These are phyloP conservation scores for Trametes sp. DNA, from an alignment of 1,284 basidiomycete species.

Conservation along the genomic window DNA sequence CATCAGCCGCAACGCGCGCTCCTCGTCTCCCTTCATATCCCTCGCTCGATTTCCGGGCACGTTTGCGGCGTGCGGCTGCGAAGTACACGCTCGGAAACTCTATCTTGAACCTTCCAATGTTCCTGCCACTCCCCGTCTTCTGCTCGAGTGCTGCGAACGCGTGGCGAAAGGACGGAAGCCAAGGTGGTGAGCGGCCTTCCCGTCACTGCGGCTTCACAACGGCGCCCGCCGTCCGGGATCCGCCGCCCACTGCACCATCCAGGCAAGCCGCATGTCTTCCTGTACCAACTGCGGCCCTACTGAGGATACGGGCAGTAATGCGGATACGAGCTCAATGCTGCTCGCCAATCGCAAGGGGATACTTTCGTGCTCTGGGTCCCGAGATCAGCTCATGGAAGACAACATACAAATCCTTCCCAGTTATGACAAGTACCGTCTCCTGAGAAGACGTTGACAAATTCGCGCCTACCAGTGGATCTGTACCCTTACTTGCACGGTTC, in stretches of 20 bases:
- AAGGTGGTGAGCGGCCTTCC: constrained; percentile 10
- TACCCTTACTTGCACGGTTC: too few relatives aligned
- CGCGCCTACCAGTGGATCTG: too few relatives aligned
- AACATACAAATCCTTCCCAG: not conserved
- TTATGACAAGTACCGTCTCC: not conserved
- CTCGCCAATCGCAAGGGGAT: not conserved
- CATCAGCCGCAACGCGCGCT: constrained; percentile 24
- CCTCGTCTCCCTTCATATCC: constrained; percentile 29
- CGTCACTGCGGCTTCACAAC: constrained; percentile 13
- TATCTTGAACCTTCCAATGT: constrained; percentile 21
- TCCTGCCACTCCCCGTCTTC: constrained; percentile 11
- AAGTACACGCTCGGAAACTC: constrained; percentile 20
- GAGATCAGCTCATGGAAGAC: not conserved
- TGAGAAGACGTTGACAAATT: too few relatives aligned
- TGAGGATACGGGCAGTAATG: not conserved
- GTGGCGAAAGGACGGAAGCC: constrained; percentile 15
- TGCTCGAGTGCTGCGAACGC: constrained; percentile 6
- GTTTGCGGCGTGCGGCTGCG: constrained; percentile 30
- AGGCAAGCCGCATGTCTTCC: not conserved
- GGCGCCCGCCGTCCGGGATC: constrained; percentile 1
- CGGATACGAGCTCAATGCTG: not conserved
- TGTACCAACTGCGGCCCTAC: not conserved
- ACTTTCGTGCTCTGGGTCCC: not conserved
- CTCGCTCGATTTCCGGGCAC: constrained; percentile 21
- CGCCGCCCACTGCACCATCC: not conserved